Conservation (phyloP, 345 rosid genomes). For the Gossypium anomalum region DNA sequence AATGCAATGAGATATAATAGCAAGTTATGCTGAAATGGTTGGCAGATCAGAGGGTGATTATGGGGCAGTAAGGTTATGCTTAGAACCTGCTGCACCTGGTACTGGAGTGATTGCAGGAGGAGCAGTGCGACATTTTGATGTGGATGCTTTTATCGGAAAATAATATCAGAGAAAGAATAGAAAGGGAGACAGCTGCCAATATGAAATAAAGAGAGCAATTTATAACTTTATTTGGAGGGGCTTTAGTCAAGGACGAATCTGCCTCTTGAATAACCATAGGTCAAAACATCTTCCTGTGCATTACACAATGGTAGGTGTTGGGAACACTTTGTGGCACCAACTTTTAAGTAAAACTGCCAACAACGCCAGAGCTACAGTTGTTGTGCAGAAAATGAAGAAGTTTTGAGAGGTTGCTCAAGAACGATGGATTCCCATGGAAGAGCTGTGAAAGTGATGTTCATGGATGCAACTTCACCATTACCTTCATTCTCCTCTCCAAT, state of each 20-base stretch:
- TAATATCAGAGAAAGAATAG: too few species aligned
- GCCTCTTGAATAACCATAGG: too few species aligned
- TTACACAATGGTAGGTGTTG: slow-evolving; percentile 69
- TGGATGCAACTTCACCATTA: background rate
- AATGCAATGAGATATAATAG: too few species aligned
- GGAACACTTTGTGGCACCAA: slow-evolving; percentile 83
- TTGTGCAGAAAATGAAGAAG: slow-evolving; percentile 73
- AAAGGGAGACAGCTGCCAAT: too few species aligned
- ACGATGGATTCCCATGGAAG: slow-evolving; percentile 92
- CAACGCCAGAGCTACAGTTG: slow-evolving; percentile 87
- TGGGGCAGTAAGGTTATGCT: slow-evolving; percentile 95
- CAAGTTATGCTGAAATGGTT: slow-evolving; percentile 1
- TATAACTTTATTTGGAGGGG: too few species aligned
- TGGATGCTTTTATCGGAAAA: too few species aligned
- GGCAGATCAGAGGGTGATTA: slow-evolving; percentile 73
- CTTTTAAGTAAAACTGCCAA: slow-evolving; percentile 71
- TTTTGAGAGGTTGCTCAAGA: slow-evolving; percentile 76
- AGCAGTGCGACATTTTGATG: slow-evolving; percentile 47
- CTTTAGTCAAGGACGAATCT: too few species aligned
- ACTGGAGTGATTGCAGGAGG: slow-evolving; percentile 95
- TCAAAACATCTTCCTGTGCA: slow-evolving; percentile 3
- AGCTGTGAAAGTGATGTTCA: slow-evolving; percentile 61
- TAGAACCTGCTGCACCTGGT: slow-evolving; percentile 91
- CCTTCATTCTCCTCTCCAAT: background rate
- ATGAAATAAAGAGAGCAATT: too few species aligned